Conservation (phyloP, 805 yeast species). For the Pichia deserticola region DNA sequence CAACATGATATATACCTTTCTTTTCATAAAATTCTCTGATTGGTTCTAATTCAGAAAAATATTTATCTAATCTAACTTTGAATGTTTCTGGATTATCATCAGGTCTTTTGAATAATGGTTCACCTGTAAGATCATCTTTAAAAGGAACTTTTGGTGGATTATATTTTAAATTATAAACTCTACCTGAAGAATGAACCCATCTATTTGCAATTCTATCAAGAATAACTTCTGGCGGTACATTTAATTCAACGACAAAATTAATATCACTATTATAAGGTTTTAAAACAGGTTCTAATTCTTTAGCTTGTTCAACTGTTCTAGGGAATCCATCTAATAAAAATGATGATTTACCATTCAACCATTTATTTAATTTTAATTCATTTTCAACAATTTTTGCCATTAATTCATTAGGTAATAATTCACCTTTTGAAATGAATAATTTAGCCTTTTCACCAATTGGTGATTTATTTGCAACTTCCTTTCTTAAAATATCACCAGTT, state of each 20-base stretch:
- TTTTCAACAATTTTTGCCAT: constrained; percentile 53
- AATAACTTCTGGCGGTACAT: constrained; percentile 81
- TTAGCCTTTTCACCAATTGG: constrained; percentile 51
- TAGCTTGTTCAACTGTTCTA: constrained; percentile 69
- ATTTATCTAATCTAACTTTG: constrained; percentile 55
- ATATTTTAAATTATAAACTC: constrained; percentile 79
- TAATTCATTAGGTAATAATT: constrained; percentile 62
- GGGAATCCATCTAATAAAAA: constrained; percentile 95
- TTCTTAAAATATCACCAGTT: constrained; percentile 77
- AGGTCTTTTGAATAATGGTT: constrained; percentile 65
- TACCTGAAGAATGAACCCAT: constrained; percentile 84
- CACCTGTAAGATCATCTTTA: constrained; percentile 85
- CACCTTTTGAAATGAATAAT: constrained; percentile 51
- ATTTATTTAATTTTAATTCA: constrained; percentile 37
- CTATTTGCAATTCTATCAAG: constrained; percentile 75
- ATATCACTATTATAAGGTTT: constrained; percentile 33
- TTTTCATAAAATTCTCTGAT: constrained; percentile 53
- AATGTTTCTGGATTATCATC: constrained; percentile 80
- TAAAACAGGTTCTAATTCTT: constrained; percentile 41
- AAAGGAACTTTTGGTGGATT: constrained; percentile 85
- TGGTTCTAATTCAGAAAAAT: constrained; percentile 53
- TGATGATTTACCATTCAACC: constrained; percentile 38
- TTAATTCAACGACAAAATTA: constrained; percentile 76
- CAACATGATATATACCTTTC: constrained; percentile 42
- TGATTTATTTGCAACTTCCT: constrained; percentile 50